Base-by-base conservation (phyloP, 1,139 yeast species). In the Pneumocystis jirovecii region DNA sequence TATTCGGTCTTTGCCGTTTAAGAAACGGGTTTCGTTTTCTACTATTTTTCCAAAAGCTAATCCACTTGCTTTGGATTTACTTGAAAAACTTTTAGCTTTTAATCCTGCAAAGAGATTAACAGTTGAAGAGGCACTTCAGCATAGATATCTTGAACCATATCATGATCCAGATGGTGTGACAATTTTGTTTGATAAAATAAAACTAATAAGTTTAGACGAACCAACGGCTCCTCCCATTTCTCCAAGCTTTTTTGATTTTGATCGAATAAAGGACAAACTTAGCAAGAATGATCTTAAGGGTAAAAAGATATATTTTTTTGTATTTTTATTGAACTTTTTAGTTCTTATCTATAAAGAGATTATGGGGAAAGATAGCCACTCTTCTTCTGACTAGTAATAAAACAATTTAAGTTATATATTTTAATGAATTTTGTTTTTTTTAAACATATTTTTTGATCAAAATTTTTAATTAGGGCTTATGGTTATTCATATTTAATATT, bases 181-280 rank as follows among this genome's bases (percentile, higher is more conserved):
- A 50, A 50, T 50, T n/a, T 19, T 50, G 8, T 25, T 8, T 50
- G 10, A 25, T 25, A 25, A 25, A 50, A 50, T 45, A 2, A 8
- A 21, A 21, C 10, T 50, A 50, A 12, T 25, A n/a, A 80, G 79
- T 63, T 25, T 50, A 50, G 96, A 90, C 70, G 97, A 91, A 73
- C 96, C 96, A 0, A 78, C 77, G 2, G 89, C 93, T 1, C 79
- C 80, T 19, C 86, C 88, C 3, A 84, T 91, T 59, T 87, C 93
- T 0, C 83, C 82, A 44, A 85, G 84, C 67, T 89, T 90, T 73
- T 91, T 93, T 76, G 87, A 85, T 69, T 91, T 89, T 72, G 97
- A 93, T 73, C 80, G 82, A 70, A 79, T 82, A 68, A 87, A 87
- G 74, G 89, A 87, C 65, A 85, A 85, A 65, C 78, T 91, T 69